Percentiles rank a stretch among this genome's conserved stretches.
phyloP scores from a whole-genome alignment of 306 rosid genomes.

The Myrica gale region DNA sequence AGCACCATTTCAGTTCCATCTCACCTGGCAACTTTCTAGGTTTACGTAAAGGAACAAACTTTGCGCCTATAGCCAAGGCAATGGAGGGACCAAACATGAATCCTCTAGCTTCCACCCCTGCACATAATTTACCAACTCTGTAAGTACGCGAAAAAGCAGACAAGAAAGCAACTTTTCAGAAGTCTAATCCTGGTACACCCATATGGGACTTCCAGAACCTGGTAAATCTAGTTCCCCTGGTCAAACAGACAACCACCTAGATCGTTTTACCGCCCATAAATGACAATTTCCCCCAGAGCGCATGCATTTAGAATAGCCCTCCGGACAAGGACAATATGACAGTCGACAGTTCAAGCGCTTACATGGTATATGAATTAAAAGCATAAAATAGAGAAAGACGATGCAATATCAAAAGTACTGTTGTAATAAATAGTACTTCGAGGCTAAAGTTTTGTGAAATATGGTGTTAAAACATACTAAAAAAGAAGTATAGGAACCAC shows the following conservation, averaged over 20 bases:
- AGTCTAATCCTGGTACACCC: neutral
- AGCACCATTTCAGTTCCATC: constrained; percentile 4
- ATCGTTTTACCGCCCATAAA: constrained; percentile 13
- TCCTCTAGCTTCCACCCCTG: constrained; percentile 96
- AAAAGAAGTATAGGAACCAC: neutral
- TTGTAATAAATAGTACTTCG: neutral
- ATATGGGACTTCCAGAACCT: neutral
- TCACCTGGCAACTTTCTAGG: constrained; percentile 96
- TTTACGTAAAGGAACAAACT: constrained; percentile 94
- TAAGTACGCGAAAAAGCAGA: constrained; percentile 20
- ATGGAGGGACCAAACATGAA: constrained; percentile 93
- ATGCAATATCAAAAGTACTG: neutral
- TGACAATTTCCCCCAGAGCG: neutral
- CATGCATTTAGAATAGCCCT: neutral
- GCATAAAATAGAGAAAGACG: neutral
- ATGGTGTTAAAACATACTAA: neutral
- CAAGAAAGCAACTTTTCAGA: neutral
- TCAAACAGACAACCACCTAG: neutral
- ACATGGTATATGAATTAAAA: no score
- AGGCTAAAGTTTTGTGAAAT: neutral
- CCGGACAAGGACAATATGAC: neutral
- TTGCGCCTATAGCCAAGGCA: constrained; percentile 92
- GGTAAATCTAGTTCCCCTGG: constrained; percentile 1
- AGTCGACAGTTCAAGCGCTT: neutral
- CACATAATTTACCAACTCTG: constrained; percentile 25